Conservation (phyloP, 2,329 filamentous ascomycete genomes). For the Ophiocordyceps camponoti-saundersi region DNA sequence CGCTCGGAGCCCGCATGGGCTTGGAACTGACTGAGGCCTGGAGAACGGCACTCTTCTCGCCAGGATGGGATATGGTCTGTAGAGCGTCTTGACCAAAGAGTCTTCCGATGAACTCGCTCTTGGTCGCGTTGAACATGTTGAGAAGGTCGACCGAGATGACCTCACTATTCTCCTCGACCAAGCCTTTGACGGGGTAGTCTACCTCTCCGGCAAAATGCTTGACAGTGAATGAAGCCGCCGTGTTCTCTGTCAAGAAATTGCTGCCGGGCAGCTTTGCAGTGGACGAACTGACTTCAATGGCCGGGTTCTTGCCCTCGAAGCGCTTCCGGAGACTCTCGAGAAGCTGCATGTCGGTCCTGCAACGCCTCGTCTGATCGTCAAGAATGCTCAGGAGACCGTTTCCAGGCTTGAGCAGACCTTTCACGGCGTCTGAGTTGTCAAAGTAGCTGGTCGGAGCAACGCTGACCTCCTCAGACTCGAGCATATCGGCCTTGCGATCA, state of each 20-base stretch:
- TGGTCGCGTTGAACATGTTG: constrained; percentile 78
- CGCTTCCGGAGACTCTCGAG: constrained; percentile 81
- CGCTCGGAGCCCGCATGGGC: constrained; percentile 79
- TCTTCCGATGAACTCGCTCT: constrained; percentile 73
- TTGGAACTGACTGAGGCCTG: constrained; percentile 95
- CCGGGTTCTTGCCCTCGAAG: constrained; percentile 86
- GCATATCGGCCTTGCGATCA: constrained; percentile 77
- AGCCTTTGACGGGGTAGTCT: constrained; percentile 72
- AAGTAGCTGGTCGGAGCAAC: constrained; percentile 92
- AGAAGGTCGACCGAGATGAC: constrained; percentile 91
- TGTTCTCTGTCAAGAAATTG: constrained; percentile 77
- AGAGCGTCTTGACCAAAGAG: constrained; percentile 94
- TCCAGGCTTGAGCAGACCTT: constrained; percentile 75
- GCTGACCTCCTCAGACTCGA: constrained; percentile 84
- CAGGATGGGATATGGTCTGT: constrained; percentile 82
- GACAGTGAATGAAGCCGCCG: constrained; percentile 67
- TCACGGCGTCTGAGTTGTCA: constrained; percentile 90
- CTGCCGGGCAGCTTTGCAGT: constrained; percentile 68
- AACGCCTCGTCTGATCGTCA: constrained; percentile 85
- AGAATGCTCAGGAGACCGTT: constrained; percentile 89
- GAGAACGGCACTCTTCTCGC: constrained; percentile 79
- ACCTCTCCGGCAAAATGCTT: constrained; percentile 95
- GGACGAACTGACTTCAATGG: constrained; percentile 62
- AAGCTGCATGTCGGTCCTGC: constrained; percentile 76
- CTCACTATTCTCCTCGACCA: constrained; percentile 92